These are phyloP conservation scores for Collybiopsis luxurians DNA, from an alignment of 768 basidiomycete genomes.

Conservation along the genomic window DNA sequence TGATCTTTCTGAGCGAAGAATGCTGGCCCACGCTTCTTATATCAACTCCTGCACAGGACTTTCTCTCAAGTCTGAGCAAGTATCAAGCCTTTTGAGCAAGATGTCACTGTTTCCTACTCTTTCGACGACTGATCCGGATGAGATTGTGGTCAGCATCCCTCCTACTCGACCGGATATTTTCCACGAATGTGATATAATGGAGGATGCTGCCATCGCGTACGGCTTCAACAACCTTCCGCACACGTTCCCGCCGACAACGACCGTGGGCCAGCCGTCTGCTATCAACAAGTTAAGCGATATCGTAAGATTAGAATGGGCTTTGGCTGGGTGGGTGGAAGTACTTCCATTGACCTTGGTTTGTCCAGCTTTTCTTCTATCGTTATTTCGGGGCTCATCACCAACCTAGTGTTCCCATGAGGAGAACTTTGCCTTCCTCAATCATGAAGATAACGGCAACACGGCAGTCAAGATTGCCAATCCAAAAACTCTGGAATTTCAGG, in stretches of 20 bases:
- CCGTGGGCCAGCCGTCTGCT: constrained; percentile 88
- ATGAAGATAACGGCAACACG: constrained; percentile 71
- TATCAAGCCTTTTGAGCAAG: constrained; percentile 69
- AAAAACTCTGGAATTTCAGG: constrained; percentile 96
- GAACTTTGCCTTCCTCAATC: constrained; percentile 94
- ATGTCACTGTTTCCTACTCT: constrained; percentile 73
- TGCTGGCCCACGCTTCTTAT: constrained; percentile 80
- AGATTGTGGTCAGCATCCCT: constrained; percentile 76
- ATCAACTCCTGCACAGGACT: constrained; percentile 96
- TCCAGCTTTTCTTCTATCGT: constrained; percentile 4
- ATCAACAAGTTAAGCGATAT: constrained; percentile 90
- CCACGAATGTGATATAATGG: constrained; percentile 98
- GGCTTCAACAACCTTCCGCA: constrained; percentile 96
- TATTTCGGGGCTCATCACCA: not conserved
- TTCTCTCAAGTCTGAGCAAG: constrained; percentile 58
- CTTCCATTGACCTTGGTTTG: constrained; percentile 89
- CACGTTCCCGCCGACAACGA: constrained; percentile 90
- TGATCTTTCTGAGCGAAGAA: constrained; percentile 68
- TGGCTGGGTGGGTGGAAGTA: constrained; percentile 95
- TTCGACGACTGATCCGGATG: constrained; percentile 58
- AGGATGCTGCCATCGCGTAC: constrained; percentile 96
- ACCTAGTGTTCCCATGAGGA: constrained; percentile 95
- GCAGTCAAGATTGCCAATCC: constrained; percentile 96
- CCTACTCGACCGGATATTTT: constrained; percentile 98
- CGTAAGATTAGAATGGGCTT: constrained; percentile 86